These are phyloP conservation scores for Lyophyllum semitale DNA, from an alignment of 768 basidiomycete species.

Conservation along the genomic window DNA sequence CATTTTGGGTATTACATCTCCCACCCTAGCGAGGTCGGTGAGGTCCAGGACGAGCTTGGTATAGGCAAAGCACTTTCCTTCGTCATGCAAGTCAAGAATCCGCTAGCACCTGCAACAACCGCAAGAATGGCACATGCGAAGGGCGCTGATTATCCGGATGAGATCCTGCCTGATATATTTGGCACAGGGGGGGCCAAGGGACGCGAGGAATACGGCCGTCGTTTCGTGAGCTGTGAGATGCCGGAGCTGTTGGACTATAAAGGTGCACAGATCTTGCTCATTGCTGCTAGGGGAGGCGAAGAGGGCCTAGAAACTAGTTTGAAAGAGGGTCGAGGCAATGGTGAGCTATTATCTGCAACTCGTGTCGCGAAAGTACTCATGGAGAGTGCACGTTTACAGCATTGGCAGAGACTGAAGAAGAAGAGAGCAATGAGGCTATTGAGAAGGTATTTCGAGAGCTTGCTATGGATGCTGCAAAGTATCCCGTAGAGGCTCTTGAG, in stretches of 20 bases:
- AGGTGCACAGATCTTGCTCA: constrained; percentile 55
- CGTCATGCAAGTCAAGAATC: constrained; percentile 64
- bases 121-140: constrained; percentile 31
- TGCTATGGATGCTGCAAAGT: constrained; percentile 38
- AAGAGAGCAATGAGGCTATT: constrained; percentile 39
- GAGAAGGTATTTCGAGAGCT: constrained; percentile 49
- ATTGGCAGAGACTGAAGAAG: constrained; percentile 36
- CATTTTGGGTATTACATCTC: constrained; percentile 63
- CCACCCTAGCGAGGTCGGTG: constrained; percentile 49
- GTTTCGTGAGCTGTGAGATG: constrained; percentile 53
- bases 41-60: constrained; percentile 57
- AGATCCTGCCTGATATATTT: constrained; percentile 50
- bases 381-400: constrained; percentile 26
- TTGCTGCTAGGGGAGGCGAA: constrained; percentile 51
- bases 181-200: constrained; percentile 33
- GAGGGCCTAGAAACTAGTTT: constrained; percentile 50
- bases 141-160: constrained; percentile 46
- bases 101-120: constrained; percentile 43
- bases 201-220: constrained; percentile 43
- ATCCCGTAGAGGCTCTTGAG: constrained; percentile 48
- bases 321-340: constrained; percentile 53
- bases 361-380: neutral
- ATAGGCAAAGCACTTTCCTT: constrained; percentile 56
- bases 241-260: constrained; percentile 55
- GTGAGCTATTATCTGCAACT: constrained; percentile 27